Evolutionary conservation across 1,139 yeast genomes (phyloP).

Genomic region (Torulaspora globosa): DNA sequence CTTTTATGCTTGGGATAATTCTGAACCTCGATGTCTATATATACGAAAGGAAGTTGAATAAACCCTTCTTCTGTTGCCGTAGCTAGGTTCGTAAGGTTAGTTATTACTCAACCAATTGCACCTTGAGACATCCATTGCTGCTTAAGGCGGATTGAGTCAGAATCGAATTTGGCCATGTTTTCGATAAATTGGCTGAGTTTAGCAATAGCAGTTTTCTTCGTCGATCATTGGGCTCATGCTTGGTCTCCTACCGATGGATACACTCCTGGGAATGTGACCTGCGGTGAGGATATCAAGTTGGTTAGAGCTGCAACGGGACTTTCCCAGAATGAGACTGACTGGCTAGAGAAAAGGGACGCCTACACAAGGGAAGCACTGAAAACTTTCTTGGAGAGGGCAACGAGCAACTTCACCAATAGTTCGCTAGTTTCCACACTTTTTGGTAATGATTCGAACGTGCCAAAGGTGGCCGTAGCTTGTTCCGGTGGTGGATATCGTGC

Average conservation of each 20-base stretch:
- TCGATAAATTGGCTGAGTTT: constrained; percentile 5
- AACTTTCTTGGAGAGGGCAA: constrained; percentile 54
- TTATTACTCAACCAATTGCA: too few relatives aligned
- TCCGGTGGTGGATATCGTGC: constrained; percentile 94
- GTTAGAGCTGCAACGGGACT: constrained; percentile 40
- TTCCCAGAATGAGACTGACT: constrained; percentile 35
- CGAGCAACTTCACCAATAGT: constrained; percentile 46
- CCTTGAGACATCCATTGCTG: background rate
- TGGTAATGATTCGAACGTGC: constrained; percentile 16
- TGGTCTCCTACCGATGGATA: constrained; percentile 61
- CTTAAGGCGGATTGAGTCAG: background rate
- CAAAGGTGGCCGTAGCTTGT: constrained; percentile 62
- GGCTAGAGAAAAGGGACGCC: constrained; percentile 46
- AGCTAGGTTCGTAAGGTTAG: too few relatives aligned
- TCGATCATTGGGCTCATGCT: constrained; percentile 32
- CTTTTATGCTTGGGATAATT: background rate
- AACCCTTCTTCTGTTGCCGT: too few relatives aligned
- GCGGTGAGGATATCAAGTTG: constrained; percentile 44
- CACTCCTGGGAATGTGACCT: constrained; percentile 56
- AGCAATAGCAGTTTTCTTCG: constrained; percentile 1
- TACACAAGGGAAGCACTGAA: constrained; percentile 52
- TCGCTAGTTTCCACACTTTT: constrained; percentile 40
- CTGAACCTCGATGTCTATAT: background rate
- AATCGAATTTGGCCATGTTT: background rate
- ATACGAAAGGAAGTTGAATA: background rate